Percentiles rank a stretch among this genome's conserved stretches.
Conservation (phyloP, 768 basidiomycete genomes). For the Trametopsis cervina region DNA sequence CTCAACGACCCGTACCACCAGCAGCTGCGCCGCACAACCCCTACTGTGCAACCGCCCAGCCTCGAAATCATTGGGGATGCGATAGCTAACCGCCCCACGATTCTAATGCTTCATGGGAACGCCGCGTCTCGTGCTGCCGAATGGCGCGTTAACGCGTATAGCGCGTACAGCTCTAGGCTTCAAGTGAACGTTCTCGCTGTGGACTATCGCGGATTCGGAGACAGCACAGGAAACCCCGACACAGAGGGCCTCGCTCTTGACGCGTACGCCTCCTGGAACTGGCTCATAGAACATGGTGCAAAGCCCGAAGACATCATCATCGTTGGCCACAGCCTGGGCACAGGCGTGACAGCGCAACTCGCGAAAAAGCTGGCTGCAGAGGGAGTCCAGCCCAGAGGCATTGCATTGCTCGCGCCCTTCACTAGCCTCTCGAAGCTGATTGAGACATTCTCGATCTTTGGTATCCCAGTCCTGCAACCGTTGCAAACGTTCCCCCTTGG, state of each 20-base stretch:
- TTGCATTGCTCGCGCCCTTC: slow-evolving; percentile 37
- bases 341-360: slow-evolving; percentile 54
- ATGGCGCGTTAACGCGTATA: slow-evolving; percentile 66
- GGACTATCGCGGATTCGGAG: slow-evolving; percentile 91
- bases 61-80: slow-evolving; percentile 44
- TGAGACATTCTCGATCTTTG: slow-evolving; percentile 60
- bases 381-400: slow-evolving; percentile 31
- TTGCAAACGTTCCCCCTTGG: slow-evolving; percentile 55
- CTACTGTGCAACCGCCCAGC: slow-evolving; percentile 29
- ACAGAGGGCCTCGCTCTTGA: slow-evolving; percentile 69
- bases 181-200: slow-evolving; percentile 73
- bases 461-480: slow-evolving; percentile 68
- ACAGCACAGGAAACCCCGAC: slow-evolving; percentile 74
- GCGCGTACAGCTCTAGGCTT: slow-evolving; percentile 58
- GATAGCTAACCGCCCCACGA: slow-evolving; percentile 53
- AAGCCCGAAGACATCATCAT: slow-evolving; percentile 55
- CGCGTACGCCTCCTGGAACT: slow-evolving; percentile 76
- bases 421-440: slow-evolving; percentile 37
- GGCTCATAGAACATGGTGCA: slow-evolving; percentile 57
- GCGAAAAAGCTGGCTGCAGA: slow-evolving; percentile 33
- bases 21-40: slow-evolving; percentile 30
- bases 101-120: slow-evolving; percentile 89
- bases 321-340: slow-evolving; percentile 85
- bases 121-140: slow-evolving; percentile 68
- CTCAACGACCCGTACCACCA: slow-evolving; percentile 63